A percentile compares a stretch with the other conserved stretches of the same genome.
Evolutionary conservation across 257 asterid species (phyloP).

Genomic region (Penstemon newberryi): DNA sequence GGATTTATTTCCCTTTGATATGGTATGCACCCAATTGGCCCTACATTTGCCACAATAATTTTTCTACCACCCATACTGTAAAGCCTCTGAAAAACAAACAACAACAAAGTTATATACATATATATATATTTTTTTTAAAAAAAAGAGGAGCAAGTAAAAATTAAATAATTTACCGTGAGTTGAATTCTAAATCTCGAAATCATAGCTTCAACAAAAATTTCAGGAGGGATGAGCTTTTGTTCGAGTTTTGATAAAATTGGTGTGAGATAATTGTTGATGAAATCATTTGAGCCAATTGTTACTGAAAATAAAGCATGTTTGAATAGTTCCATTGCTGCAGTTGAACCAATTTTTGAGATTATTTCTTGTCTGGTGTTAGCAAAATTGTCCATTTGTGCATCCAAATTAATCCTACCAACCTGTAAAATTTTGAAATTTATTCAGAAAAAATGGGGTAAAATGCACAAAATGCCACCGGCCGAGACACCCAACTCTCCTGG

Average conservation of each 20-base stretch:
- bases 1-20: conserved; percentile 63
- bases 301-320: conserved; percentile 50
- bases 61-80: conserved; percentile 60
- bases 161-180: conserved; percentile 44
- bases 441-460: background rate
- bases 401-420: conserved; percentile 74
- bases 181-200: conserved; percentile 55
- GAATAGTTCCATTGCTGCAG: conserved; percentile 37
- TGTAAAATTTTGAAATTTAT: conserved; percentile 16
- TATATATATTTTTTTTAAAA: too few relatives aligned
- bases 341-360: conserved; percentile 42
- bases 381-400: conserved; percentile 78
- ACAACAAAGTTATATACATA: background rate
- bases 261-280: conserved; percentile 70
- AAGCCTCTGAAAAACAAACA: conserved; percentile 49
- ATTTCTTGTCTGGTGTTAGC: conserved; percentile 62
- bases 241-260: conserved; percentile 43
- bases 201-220: conserved; percentile 53
- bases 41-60: conserved; percentile 59
- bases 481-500: too few relatives aligned
- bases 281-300: conserved; percentile 75
- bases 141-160: too few relatives aligned
- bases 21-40: conserved; percentile 89
- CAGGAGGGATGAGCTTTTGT: conserved; percentile 46
- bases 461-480: background rate